phyloP scores from a whole-genome alignment of 2,329 filamentous ascomycete species.

The Aspergillus costaricaensis region DNA sequence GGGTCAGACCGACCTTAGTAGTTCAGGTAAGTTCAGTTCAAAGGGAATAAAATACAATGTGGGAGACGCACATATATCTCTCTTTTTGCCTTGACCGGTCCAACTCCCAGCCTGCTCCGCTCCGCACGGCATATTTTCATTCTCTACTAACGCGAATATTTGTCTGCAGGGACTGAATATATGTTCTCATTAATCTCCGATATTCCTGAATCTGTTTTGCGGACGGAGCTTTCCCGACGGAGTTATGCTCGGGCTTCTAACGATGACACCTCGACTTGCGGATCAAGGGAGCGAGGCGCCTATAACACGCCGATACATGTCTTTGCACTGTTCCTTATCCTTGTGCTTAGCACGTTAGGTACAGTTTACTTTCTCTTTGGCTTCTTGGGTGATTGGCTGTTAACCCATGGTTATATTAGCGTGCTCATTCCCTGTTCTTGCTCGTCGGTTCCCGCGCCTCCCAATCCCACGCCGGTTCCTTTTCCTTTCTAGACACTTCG shows the following conservation, averaged over 20 bases:
- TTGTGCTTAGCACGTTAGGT: slow-evolving; percentile 54
- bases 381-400: background rate
- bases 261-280: slow-evolving; percentile 34
- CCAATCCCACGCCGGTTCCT: slow-evolving; percentile 61
- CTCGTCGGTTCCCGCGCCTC: slow-evolving; percentile 60
- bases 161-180: slow-evolving; percentile 21
- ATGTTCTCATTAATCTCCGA: slow-evolving; percentile 28
- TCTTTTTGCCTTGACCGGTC: background rate
- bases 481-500: slow-evolving; percentile 62
- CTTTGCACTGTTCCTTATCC: slow-evolving; percentile 67
- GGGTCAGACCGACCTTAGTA: slow-evolving; percentile 7
- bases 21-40: slow-evolving; percentile 11
- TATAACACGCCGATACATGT: slow-evolving; percentile 71
- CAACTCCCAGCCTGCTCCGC: background rate
- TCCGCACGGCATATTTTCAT: background rate
- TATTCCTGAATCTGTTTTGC: slow-evolving; percentile 37
- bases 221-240: slow-evolving; percentile 35
- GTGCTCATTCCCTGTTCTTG: slow-evolving; percentile 64
- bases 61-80: background rate
- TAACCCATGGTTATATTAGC: slow-evolving; percentile 41
- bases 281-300: slow-evolving; percentile 36
- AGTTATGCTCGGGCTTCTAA: slow-evolving; percentile 21
- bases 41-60: background rate
- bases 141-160: background rate
- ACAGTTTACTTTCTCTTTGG: slow-evolving; percentile 12